Base-by-base conservation (phyloP, 495 filamentous ascomycete species). In the Trichoderma parareesei region DNA sequence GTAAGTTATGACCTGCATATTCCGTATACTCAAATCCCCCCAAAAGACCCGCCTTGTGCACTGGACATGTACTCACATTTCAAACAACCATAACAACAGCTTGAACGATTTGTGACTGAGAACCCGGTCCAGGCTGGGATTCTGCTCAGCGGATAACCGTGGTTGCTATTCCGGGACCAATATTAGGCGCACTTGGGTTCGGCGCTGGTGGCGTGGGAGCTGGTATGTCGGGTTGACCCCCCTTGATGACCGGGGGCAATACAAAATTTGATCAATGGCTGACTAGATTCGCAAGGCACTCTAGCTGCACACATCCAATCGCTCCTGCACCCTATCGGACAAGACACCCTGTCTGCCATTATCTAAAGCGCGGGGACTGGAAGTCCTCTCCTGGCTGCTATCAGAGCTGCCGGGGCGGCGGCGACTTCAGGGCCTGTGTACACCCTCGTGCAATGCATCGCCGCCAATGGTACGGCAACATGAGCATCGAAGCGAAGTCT, bases 281-380 rank as follows among this genome's bases (percentile, higher is more conserved):
- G 27, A 57, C 53, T 57, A 10, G 35, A 14, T 16, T 38, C 53
- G 49, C 10, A 38, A 72, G 68, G 62, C 5, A 69, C 72, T 2
- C 2, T 71, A 11, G 71, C 71, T 49, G 63, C 71, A 1, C 53
- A 38, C 0, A 48, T 55, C 1, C 73, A 73, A 27, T 48, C 64
- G 7, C 60, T 49, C 11, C 65, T 69, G 3, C 65, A 65, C 8
- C 69, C 69, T 14, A 68, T 74, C 10, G 67, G n/a, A 0, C 65
- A 67, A 0, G 55, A 59, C 11, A 63, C 64, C 16, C 4, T 60
- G 1, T 73, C 72, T 46, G 70, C 71, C 4, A 66, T 64, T 3
- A 44, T 72, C 11, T 69, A 73, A 65, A 73, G 73, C 60, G 73
- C 70, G 11, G 70, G 55, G 0, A 69, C 69, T 64, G 69, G 43